These are phyloP conservation scores for Pestalotiopsis sp. DNA, from an alignment of 2,329 filamentous ascomycete species.

Conservation along the genomic window DNA sequence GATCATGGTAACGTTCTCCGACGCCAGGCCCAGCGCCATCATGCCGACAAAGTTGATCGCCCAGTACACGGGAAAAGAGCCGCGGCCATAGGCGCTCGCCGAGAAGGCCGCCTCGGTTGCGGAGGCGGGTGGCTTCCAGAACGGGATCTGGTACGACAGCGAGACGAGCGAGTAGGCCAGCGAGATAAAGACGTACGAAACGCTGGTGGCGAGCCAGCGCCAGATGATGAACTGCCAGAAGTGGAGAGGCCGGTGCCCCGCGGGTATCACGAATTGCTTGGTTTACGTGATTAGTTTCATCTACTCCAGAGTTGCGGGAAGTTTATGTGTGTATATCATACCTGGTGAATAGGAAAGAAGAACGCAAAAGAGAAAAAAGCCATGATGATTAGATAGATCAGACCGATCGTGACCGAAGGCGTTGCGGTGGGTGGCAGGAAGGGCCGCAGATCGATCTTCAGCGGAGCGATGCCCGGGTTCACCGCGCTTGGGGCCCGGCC, in stretches of 20 bases:
- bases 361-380: constrained; percentile 69
- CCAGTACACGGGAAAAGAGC: constrained; percentile 65
- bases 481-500: constrained; percentile 29
- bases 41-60: constrained; percentile 66
- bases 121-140: constrained; percentile 49
- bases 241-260: constrained; percentile 59
- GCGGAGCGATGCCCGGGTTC: constrained; percentile 32
- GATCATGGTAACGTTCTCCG: constrained; percentile 67
- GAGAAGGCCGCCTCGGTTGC: constrained; percentile 34
- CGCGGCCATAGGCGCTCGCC: constrained; percentile 57
- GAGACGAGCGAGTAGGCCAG: constrained; percentile 66
- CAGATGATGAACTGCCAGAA: constrained; percentile 61
- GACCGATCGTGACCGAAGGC: constrained; percentile 62
- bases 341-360: constrained; percentile 64
- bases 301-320: neutral
- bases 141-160: constrained; percentile 65
- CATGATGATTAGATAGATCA: constrained; percentile 70
- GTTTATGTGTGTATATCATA: constrained; percentile 15
- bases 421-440: constrained; percentile 57
- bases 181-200: constrained; percentile 63
- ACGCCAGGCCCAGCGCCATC: constrained; percentile 63
- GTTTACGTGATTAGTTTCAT: neutral
- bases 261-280: constrained; percentile 53
- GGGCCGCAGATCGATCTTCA: constrained; percentile 56
- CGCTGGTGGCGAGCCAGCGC: constrained; percentile 57